Evolutionary conservation across 73 alveolate species (phyloP).

Genomic region (Stentor coeruleus): DNA sequence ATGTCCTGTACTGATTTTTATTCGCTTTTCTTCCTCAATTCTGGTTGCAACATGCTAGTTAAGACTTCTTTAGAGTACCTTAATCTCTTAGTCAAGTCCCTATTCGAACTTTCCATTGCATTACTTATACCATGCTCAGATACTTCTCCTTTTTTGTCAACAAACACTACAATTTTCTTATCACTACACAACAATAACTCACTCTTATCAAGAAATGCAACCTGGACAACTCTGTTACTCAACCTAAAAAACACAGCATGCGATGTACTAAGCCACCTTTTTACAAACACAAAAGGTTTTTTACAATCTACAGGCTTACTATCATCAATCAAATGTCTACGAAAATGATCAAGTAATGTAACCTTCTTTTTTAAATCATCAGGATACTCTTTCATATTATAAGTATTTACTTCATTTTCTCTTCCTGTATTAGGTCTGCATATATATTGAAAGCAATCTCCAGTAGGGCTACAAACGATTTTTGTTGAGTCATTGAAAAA

Average conservation of each 20-base stretch:
- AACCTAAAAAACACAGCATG: conserved; percentile 97
- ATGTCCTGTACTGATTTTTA: no score
- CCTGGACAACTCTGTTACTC: conserved; percentile 93
- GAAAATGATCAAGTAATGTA: conserved; percentile 82
- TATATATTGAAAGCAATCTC: conserved; percentile 29
- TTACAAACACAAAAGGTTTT: conserved; percentile 66
- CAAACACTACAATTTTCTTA: not conserved
- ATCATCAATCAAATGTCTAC: conserved; percentile 54
- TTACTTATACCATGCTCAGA: not conserved
- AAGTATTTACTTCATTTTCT: conserved; percentile 46
- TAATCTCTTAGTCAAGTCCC: not conserved
- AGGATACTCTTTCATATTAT: conserved; percentile 63
- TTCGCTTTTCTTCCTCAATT: no score
- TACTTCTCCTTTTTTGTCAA: not conserved
- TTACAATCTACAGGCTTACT: conserved; percentile 25
- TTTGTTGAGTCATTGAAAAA: conserved; percentile 66
- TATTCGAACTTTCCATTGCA: not conserved
- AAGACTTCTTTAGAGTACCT: not conserved
- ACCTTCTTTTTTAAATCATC: conserved; percentile 86
- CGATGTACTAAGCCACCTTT: conserved; percentile 94
- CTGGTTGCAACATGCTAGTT: not conserved
- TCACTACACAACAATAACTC: conserved; percentile 61
- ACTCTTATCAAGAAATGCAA: conserved; percentile 86
- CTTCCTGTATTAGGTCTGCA: conserved; percentile 41
- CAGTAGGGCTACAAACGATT: conserved; percentile 30